These are phyloP conservation scores for Populus hybrid DNA, from an alignment of 441 rosid species.

Conservation along the genomic window DNA sequence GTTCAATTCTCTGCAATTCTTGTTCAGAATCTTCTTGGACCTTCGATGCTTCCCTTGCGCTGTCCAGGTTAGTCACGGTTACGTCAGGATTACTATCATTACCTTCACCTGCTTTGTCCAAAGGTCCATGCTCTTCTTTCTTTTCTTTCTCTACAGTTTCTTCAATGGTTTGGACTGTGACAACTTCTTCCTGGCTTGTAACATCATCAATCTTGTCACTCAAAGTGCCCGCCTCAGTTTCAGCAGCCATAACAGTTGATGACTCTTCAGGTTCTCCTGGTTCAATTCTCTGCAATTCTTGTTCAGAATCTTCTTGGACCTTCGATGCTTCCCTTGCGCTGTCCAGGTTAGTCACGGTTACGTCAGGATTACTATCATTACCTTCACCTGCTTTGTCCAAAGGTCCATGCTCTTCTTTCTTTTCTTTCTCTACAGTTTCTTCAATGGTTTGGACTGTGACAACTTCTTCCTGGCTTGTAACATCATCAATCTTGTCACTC, in stretches of 20 bases:
- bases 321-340: background rate
- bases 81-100: background rate
- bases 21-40: constrained; percentile 4
- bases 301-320: constrained; percentile 1
- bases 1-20: background rate
- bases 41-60: background rate
- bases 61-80: background rate
- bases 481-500: constrained; percentile 1
- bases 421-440: background rate
- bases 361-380: background rate
- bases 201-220: constrained; percentile 1
- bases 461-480: background rate
- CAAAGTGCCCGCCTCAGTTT: constrained; percentile 6
- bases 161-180: constrained; percentile 10
- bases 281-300: background rate
- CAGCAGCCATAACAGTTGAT: constrained; percentile 3
- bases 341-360: background rate
- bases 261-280: constrained; percentile 4
- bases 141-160: background rate
- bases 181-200: background rate
- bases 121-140: background rate
- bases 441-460: constrained; percentile 5
- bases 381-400: background rate
- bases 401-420: background rate
- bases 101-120: background rate